Base-by-base conservation (phyloP, 2,329 filamentous ascomycete species). In the Aureobasidium melanogenum region DNA sequence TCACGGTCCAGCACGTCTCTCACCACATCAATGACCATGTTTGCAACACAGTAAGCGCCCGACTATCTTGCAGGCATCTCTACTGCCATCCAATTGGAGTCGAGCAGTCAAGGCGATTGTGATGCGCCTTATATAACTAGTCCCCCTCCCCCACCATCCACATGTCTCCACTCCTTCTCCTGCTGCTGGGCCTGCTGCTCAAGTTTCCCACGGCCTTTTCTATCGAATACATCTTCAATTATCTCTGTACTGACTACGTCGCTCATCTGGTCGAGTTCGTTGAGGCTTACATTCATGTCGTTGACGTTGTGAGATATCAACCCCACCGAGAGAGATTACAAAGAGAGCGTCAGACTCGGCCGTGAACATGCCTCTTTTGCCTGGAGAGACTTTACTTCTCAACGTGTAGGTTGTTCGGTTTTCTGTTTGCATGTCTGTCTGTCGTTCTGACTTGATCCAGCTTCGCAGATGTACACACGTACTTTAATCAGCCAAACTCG, bases 381-480 rank as follows among this genome's bases (percentile, higher is more conserved):
- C 74, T 62, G 78, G 77, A 56, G 78, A 80, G 63, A 75, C 75
- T 58, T 73, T 77, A 26, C 67, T 80, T 44, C 69, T 75, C 60
- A 80, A 78, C 12, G 73, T 80, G 78, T 80, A 66, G 68, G 77
- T 69, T 51, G 50, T 47, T 14, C 10, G 14, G 14, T 5, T 55
- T 5, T 7, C 17, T 38, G 6, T 22, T 3, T 15, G 5, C n/a
- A 9, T n/a, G n/a, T n/a, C n/a, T n/a, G n/a, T 48, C 15, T 48
- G 9, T 14, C 12, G 8, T 32, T 44, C 63, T 65, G 22, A 64
- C 34, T 12, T 15, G 30, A 12, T 10, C n/a, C 64, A 92, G 88
- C 68, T 91, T 89, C 69, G 87, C 83, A 64, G 89, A 93, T 69
- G 72, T 91, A 59, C 89, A 92, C 72, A 92, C 91, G 74, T 91